Evolutionary conservation across 768 basidiomycete genomes (phyloP).

Genomic region (Myochromella boudieri): DNA sequence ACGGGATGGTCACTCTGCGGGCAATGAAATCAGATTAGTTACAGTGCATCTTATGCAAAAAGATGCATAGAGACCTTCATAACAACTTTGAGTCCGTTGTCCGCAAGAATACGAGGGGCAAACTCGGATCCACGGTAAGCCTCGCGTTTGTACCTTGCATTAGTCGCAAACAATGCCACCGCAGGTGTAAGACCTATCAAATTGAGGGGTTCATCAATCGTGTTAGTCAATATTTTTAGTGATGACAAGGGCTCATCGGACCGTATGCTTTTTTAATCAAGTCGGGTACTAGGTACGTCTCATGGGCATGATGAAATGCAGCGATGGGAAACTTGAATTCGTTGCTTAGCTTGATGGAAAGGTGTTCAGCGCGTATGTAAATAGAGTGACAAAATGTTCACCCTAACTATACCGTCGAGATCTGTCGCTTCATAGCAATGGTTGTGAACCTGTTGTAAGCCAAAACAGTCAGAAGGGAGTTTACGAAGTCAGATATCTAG

Average conservation of each 20-base stretch:
- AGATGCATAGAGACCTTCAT: conserved; percentile 58
- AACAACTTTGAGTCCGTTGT: conserved; percentile 63
- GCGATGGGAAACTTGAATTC: conserved; percentile 83
- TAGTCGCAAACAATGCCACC: conserved; percentile 73
- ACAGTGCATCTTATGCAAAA: no score
- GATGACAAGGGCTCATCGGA: conserved; percentile 23
- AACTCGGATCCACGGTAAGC: conserved; percentile 81
- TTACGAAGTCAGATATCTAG: background rate
- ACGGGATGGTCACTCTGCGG: conserved; percentile 65
- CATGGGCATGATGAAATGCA: conserved; percentile 77
- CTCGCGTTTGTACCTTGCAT: conserved; percentile 71
- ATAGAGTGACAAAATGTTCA: conserved; percentile 29
- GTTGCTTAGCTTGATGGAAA: conserved; percentile 73
- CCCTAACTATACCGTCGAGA: conserved; percentile 68
- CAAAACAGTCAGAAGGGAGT: background rate
- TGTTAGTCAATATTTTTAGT: background rate
- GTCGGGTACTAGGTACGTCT: conserved; percentile 82
- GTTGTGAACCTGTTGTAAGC: conserved; percentile 46
- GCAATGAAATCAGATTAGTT: background rate
- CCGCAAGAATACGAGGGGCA: conserved; percentile 71
- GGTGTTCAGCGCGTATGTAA: conserved; percentile 31
- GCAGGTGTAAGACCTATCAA: conserved; percentile 63
- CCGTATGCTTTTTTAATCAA: conserved; percentile 70
- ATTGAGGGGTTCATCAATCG: background rate
- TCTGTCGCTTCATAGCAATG: conserved; percentile 68